Conservation (phyloP, 208 protist genomes). For the Trypanosoma brucei region DNA sequence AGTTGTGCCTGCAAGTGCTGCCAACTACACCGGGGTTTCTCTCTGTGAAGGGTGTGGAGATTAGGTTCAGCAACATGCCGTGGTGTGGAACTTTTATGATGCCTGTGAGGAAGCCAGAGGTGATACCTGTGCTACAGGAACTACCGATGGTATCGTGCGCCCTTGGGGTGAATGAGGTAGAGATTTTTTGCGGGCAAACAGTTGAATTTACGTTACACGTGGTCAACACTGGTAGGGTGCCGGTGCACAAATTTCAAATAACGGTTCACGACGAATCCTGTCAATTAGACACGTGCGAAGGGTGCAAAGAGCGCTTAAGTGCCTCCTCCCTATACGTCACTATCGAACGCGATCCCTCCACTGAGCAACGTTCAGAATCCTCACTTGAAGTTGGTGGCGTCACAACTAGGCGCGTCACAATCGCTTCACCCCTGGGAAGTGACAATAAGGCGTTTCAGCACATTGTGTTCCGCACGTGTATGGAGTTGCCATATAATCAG, state of each 20-base stretch:
- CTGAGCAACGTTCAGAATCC: conserved; percentile 16
- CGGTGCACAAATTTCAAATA: conserved; percentile 57
- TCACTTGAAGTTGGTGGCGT: conserved; percentile 54
- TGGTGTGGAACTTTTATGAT: conserved; percentile 27
- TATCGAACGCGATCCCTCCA: conserved; percentile 53
- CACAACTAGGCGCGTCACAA: conserved; percentile 44
- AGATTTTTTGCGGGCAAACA: conserved; percentile 78
- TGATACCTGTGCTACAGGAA: conserved; percentile 67
- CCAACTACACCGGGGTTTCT: conserved; percentile 60
- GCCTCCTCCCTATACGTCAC: conserved; percentile 33
- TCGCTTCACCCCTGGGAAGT: conserved; percentile 53
- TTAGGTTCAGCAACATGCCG: conserved; percentile 31
- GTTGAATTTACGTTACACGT: conserved; percentile 63
- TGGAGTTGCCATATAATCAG: conserved; percentile 52
- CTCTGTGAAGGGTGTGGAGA: conserved; percentile 56
- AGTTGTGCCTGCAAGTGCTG: conserved; percentile 62
- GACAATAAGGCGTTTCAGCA: conserved; percentile 45
- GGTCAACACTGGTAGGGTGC: conserved; percentile 65
- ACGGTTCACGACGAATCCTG: conserved; percentile 80
- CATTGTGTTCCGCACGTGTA: conserved; percentile 74
- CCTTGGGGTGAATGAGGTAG: conserved; percentile 59
- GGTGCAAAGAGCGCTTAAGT: conserved; percentile 71
- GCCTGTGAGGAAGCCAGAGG: conserved; percentile 36
- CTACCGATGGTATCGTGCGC: conserved; percentile 77
- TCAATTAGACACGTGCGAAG: conserved; percentile 75